Evolutionary conservation across 1,284 basidiomycete species (phyloP), one percentile per base, ranked within the genome.

Genomic region (Schizopora paradoxa): DNA sequence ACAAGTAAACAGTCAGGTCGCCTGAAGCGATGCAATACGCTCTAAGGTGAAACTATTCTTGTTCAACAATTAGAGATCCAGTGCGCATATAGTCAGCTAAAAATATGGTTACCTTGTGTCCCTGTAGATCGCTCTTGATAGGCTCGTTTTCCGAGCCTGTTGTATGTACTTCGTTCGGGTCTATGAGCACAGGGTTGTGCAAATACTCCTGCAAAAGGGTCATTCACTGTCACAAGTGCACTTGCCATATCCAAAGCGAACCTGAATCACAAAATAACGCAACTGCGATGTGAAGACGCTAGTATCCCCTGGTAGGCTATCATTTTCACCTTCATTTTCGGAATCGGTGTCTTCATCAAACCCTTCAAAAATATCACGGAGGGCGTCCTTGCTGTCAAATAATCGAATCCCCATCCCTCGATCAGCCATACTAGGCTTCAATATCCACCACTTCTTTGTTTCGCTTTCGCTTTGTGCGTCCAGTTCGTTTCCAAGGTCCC

Each of bases 381-480:
- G 68, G 28, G 79, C 70, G 7, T 83, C 78, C 60, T 86, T 84
- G 39, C 76, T 85, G 43, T 86, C 80, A 64, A 99, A 98, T 42
- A 99, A 69, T 29, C 94, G 70, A 52, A 99, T 95, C 0, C 95
- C 96, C 72, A 92, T 90, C 3, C 92, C 96, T 44, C 92, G 77
- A 69, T 99, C 95, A 1, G 94, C 86, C 86, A 99, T 96, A 8
- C 92, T 92, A 29, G 96, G 94, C 66, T 99, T 99, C 43, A 99
- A 66, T 47, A 97, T 94, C 74, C 83, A 97, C 92, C 93, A 92
- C 50, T 69, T 78, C 5, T 64, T 56, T 18, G 59, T 54, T 6
- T 61, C 62, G 1, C 54, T 57, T 19, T 66, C 61, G n/a, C n/a
- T n/a, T n/a, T n/a, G n/a, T 29, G 63, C 62, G 22, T 80, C 74